Percentiles rank a stretch among this genome's conserved stretches.
Evolutionary conservation across 2,329 filamentous ascomycete genomes (phyloP).

Genomic region (Fusarium avenaceum): DNA sequence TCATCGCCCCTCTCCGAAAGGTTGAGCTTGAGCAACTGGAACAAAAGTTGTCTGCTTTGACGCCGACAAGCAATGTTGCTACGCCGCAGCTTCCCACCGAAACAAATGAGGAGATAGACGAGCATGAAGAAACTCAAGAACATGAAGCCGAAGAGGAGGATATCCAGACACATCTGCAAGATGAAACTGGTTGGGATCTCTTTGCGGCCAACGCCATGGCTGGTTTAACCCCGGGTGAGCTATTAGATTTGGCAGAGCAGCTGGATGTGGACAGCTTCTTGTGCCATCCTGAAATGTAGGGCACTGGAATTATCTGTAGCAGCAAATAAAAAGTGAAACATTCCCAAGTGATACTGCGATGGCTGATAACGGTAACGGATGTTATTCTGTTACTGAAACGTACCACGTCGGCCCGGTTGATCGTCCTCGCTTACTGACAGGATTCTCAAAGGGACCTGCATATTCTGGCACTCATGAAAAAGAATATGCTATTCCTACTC

Average conservation of each 20-base stretch:
- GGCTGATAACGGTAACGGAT: too few species aligned
- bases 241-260: conserved; percentile 51
- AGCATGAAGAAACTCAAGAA: neutral
- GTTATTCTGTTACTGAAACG: too few species aligned
- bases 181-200: conserved; percentile 51
- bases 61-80: conserved; percentile 40
- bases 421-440: too few species aligned
- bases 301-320: neutral
- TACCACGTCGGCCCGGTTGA: too few species aligned
- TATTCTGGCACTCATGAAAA: too few species aligned
- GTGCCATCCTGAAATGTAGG: conserved; percentile 37
- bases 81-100: neutral
- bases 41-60: conserved; percentile 54
- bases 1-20: conserved; percentile 55
- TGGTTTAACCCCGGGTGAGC: conserved; percentile 50
- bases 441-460: too few species aligned
- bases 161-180: conserved; percentile 1
- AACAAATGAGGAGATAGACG: neutral
- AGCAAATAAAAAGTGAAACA: too few species aligned
- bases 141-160: neutral
- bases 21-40: conserved; percentile 56
- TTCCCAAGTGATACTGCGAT: too few species aligned
- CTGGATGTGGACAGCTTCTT: conserved; percentile 47
- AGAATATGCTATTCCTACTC: too few species aligned
- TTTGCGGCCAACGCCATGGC: conserved; percentile 52